Conservation (phyloP, 2,329 filamentous ascomycete species). For the Verruconis gallopava region DNA sequence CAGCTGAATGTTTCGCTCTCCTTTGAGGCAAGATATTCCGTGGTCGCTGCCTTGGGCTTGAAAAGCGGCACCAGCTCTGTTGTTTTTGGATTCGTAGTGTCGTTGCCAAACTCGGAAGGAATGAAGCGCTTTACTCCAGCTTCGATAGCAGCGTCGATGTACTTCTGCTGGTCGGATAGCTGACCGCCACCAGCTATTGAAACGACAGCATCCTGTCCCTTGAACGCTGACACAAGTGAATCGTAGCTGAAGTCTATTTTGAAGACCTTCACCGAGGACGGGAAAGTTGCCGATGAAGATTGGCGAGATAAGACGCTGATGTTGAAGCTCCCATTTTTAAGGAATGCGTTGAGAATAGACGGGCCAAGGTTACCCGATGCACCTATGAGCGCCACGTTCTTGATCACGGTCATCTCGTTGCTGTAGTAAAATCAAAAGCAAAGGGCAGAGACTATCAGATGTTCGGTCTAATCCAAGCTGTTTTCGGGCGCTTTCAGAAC, state of each 20-base stretch:
- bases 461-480: too few relatives aligned
- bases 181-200: slow-evolving; percentile 31
- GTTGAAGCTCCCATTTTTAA: slow-evolving; percentile 33
- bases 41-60: slow-evolving; percentile 11
- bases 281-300: slow-evolving; percentile 29
- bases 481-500: too few relatives aligned
- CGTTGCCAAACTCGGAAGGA: slow-evolving; percentile 45
- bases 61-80: slow-evolving; percentile 38
- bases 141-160: slow-evolving; percentile 46
- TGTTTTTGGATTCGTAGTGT: slow-evolving; percentile 23
- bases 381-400: slow-evolving; percentile 32
- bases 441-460: too few relatives aligned
- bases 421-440: too few relatives aligned
- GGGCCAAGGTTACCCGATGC: slow-evolving; percentile 31
- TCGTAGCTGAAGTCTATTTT: slow-evolving; percentile 33
- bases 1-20: slow-evolving; percentile 36
- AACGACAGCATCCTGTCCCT: slow-evolving; percentile 45
- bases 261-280: slow-evolving; percentile 30
- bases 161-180: slow-evolving; percentile 32
- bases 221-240: slow-evolving; percentile 38
- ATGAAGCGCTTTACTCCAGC: slow-evolving; percentile 50
- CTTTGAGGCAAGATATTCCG: slow-evolving; percentile 4
- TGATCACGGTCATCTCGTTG: slow-evolving; percentile 18
- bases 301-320: slow-evolving; percentile 43
- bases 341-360: slow-evolving; percentile 27